phyloP scores from a whole-genome alignment of 176 grass and related monocot genomes.

The Lolium perenne region DNA sequence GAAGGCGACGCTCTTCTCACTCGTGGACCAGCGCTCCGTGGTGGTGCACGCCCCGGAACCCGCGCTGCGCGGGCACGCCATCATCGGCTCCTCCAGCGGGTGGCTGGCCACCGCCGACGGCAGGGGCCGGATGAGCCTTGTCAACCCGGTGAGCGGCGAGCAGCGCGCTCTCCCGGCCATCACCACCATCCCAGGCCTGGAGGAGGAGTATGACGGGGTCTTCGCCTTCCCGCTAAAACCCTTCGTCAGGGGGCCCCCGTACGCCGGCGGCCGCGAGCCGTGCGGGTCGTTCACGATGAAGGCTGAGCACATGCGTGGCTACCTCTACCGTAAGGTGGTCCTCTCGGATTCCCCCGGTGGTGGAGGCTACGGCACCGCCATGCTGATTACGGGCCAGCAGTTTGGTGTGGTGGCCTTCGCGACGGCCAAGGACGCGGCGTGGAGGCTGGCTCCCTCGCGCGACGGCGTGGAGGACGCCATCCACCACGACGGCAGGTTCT shows the following conservation, averaged over 20 bases:
- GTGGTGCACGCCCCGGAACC: background rate
- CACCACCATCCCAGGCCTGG: background rate
- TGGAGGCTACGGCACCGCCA: background rate
- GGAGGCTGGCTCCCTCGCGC: background rate
- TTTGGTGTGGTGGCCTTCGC: background rate
- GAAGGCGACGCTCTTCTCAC: background rate
- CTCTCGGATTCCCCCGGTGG: background rate
- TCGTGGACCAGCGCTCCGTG: background rate
- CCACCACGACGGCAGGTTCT: background rate
- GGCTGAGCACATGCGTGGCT: background rate
- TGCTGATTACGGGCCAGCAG: background rate
- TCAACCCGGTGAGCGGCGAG: background rate
- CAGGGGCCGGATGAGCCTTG: background rate
- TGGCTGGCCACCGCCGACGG: background rate
- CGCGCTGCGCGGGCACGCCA: background rate
- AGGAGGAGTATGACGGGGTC: background rate
- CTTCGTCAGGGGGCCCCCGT: background rate
- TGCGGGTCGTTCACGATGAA: background rate
- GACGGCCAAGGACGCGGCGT: background rate
- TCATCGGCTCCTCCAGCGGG: background rate
- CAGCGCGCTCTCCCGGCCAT: slow-evolving; percentile 18
- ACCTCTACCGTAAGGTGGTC: background rate
- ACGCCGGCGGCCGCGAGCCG: background rate
- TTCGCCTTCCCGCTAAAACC: background rate
- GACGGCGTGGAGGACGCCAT: background rate